Conservation (phyloP, 371 early-diverging fungal genomes). For the Rhizopus delemar region DNA sequence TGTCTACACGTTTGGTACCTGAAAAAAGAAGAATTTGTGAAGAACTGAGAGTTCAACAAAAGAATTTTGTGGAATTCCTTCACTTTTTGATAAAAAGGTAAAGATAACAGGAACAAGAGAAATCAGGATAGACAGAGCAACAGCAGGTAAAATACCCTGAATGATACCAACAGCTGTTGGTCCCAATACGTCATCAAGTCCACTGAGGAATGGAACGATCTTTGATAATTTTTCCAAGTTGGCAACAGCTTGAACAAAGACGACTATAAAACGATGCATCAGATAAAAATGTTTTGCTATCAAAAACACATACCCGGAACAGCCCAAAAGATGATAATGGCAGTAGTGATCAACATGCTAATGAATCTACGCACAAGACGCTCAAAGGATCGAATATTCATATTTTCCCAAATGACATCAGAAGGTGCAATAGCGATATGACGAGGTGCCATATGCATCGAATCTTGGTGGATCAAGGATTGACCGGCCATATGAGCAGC, state of each 20-base stretch:
- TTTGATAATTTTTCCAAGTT: constrained; percentile 59
- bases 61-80: constrained; percentile 68
- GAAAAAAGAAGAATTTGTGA: constrained; percentile 77
- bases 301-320: constrained; percentile 44
- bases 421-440: constrained; percentile 67
- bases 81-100: constrained; percentile 61
- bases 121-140: constrained; percentile 72
- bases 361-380: constrained; percentile 60
- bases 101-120: constrained; percentile 72
- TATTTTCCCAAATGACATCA: constrained; percentile 85
- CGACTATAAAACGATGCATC: constrained; percentile 22
- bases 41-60: constrained; percentile 63
- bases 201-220: constrained; percentile 50
- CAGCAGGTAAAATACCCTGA: constrained; percentile 79
- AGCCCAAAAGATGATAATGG: constrained; percentile 73
- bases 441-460: constrained; percentile 70
- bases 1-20: constrained; percentile 31
- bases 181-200: constrained; percentile 31
- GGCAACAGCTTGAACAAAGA: constrained; percentile 65
- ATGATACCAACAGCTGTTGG: constrained; percentile 60
- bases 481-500: constrained; percentile 87
- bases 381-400: constrained; percentile 60
- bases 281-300: neutral
- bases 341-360: constrained; percentile 48
- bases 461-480: constrained; percentile 65